Conservation (phyloP, 2,329 filamentous ascomycete species). For the Fusarium nodosum region DNA sequence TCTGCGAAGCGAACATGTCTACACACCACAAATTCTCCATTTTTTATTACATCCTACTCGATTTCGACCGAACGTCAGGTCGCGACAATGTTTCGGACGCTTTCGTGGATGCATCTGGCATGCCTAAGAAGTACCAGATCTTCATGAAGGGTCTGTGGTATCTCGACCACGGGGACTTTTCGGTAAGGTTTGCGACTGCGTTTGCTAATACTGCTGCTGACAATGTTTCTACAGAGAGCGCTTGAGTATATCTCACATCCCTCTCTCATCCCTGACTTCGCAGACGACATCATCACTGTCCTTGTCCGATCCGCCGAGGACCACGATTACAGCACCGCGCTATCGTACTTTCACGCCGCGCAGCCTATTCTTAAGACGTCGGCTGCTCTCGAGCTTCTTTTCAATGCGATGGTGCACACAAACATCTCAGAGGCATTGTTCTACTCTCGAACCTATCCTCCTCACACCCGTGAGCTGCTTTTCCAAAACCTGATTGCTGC, state of each 20-base stretch:
- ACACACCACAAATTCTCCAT: constrained; percentile 85
- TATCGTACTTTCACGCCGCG: constrained; percentile 84
- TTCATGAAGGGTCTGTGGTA: constrained; percentile 88
- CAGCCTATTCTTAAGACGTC: constrained; percentile 77
- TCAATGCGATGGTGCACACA: constrained; percentile 75
- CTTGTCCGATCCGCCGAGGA: constrained; percentile 73
- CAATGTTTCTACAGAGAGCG: constrained; percentile 63
- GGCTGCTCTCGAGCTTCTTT: constrained; percentile 74
- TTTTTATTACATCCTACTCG: constrained; percentile 85
- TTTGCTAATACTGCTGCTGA: not conserved
- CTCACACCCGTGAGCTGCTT: constrained; percentile 71
- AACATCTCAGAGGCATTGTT: constrained; percentile 80
- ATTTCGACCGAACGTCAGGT: constrained; percentile 71
- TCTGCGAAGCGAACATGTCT: constrained; percentile 74
- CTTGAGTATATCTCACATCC: constrained; percentile 84
- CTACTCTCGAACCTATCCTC: constrained; percentile 76
- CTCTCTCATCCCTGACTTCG: constrained; percentile 82
- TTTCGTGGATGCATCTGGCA: constrained; percentile 73
- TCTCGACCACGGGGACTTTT: constrained; percentile 79
- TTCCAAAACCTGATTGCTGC: constrained; percentile 75
- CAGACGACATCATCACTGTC: constrained; percentile 82
- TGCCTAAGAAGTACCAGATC: constrained; percentile 82
- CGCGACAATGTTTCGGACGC: constrained; percentile 64
- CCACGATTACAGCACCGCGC: constrained; percentile 73
- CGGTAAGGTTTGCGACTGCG: constrained; percentile 56